Base-by-base conservation (phyloP, 768 basidiomycete species). In the Trametes coccinea region DNA sequence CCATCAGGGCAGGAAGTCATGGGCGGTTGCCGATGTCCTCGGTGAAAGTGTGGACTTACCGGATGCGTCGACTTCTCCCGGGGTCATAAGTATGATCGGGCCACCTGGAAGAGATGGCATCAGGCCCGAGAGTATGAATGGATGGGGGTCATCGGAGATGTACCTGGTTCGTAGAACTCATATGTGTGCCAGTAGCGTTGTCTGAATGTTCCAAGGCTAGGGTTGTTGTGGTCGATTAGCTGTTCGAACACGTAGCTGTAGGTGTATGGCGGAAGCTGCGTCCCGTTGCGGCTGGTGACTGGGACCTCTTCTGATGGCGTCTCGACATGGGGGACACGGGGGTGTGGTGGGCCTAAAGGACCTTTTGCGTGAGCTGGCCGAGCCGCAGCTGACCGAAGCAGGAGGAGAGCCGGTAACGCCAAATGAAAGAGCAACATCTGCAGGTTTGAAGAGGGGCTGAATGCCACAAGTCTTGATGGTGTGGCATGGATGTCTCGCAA, bases 131-230 rank as follows among this genome's bases (percentile, higher is more conserved):
- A 37, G 34, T 11, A 22, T 22, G 22, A 5, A 9, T 9, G 29
- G n/a, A 6, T 5, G 4, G 17, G n/a, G 22, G 31, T 27, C 44
- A 5, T 43, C 5, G 14, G 3, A 53, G 10, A 82, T 84, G 7
- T 82, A 73, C 72, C 72, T 14, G 65, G 45, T 68, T 85, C 76
- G 63, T 89, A 89, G 66, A 79, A 87, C 68, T 89, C 84, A 70
- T 78, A 87, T 13, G 83, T 83, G 65, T 83, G 79, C 87, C 87
- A 90, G 72, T 81, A 90, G 44, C 88, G 80, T 70, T 90, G 89
- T 67, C 82, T 77, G 73, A 90, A 90, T 11, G 87, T 90, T 8
- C 88, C 89, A 16, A 82, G 72, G 31, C 78, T 74, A 4, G 85
- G 82, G 56, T 82, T 72, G 44, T 69, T 76, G 70, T 82, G 82